A percentile compares a stretch with the other conserved stretches of the same genome.
Conservation (phyloP, 2,329 filamentous ascomycete species). For the Colletotrichum nymphaeae region DNA sequence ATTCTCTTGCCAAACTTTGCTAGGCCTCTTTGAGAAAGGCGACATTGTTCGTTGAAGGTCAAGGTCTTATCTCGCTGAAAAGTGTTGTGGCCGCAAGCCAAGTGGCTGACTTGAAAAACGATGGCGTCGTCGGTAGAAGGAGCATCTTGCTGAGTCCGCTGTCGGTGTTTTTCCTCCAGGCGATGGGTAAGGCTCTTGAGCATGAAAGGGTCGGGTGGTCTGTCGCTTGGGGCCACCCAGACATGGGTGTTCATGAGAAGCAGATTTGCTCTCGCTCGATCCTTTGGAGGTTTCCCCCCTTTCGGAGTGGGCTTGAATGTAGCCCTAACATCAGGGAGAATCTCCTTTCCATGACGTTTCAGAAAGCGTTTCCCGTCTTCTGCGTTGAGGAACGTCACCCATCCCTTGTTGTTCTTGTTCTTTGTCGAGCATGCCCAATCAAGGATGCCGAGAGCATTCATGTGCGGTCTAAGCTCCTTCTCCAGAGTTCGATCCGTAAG, state of each 20-base stretch:
- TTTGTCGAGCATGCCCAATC: conserved; percentile 58
- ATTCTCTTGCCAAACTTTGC: conserved; percentile 56
- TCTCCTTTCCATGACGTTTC: conserved; percentile 44
- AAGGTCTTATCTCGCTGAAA: conserved; percentile 50
- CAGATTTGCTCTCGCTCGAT: conserved; percentile 45
- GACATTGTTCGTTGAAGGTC: conserved; percentile 56
- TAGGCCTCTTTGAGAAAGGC: conserved; percentile 45
- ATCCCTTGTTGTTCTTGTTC: conserved; percentile 46
- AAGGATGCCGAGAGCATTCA: conserved; percentile 52
- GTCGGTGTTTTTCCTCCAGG: conserved; percentile 42
- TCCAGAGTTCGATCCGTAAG: conserved; percentile 52
- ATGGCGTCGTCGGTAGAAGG: conserved; percentile 37
- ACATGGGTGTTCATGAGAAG: conserved; percentile 44
- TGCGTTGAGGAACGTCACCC: conserved; percentile 55
- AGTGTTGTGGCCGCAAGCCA: conserved; percentile 60
- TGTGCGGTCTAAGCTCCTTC: conserved; percentile 51
- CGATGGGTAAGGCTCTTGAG: conserved; percentile 48
- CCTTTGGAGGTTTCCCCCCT: conserved; percentile 8
- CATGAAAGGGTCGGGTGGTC: conserved; percentile 47
- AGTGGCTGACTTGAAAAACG: conserved; percentile 34
- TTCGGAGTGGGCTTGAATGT: neutral
- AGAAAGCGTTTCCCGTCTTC: conserved; percentile 58
- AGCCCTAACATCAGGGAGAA: conserved; percentile 14
- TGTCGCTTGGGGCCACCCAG: conserved; percentile 48
- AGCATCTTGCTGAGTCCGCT: conserved; percentile 34